Percentiles rank a stretch among this genome's conserved stretches.
phyloP scores from a whole-genome alignment of 129 eudicot genomes.

The Calendula officinalis region DNA sequence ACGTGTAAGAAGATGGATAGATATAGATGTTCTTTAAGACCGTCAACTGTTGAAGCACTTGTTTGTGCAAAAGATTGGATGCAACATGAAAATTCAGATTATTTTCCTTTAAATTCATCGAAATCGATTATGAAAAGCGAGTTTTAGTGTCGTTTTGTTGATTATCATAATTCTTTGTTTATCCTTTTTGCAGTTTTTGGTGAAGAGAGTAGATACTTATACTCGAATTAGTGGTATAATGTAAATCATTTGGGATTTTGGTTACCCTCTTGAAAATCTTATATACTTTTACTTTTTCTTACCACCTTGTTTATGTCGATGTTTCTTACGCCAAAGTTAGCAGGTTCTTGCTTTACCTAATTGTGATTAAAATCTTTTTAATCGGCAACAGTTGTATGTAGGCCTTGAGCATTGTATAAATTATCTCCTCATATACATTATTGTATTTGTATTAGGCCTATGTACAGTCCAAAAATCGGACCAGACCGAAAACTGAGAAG shows the following conservation, averaged over 20 bases:
- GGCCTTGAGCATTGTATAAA: too few relatives aligned
- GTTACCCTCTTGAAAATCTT: neutral
- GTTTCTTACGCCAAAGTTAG: too few relatives aligned
- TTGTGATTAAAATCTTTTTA: too few relatives aligned
- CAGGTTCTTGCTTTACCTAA: too few relatives aligned
- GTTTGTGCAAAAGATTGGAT: conserved; percentile 92
- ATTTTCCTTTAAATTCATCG: conserved; percentile 15
- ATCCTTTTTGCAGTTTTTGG: conserved; percentile 12
- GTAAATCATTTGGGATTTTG: conserved; percentile 34
- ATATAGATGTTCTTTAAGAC: conserved; percentile 48
- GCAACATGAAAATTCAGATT: conserved; percentile 24
- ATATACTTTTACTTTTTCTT: neutral
- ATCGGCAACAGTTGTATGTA: too few relatives aligned
- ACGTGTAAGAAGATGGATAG: conserved; percentile 56
- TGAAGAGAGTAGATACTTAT: conserved; percentile 18
- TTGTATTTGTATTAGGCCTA: too few relatives aligned
- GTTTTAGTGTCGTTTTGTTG: conserved; percentile 11
- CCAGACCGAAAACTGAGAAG: too few relatives aligned
- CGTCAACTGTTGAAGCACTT: conserved; percentile 58
- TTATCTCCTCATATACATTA: too few relatives aligned
- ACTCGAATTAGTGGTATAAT: conserved; percentile 30
- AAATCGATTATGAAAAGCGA: conserved; percentile 35
- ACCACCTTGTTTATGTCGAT: too few relatives aligned
- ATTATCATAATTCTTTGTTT: neutral
- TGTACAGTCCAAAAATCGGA: too few relatives aligned